A percentile compares a stretch with the other conserved stretches of the same genome.
Conservation (phyloP, 75 land plant genomes). For the Pinus albicaulis region DNA sequence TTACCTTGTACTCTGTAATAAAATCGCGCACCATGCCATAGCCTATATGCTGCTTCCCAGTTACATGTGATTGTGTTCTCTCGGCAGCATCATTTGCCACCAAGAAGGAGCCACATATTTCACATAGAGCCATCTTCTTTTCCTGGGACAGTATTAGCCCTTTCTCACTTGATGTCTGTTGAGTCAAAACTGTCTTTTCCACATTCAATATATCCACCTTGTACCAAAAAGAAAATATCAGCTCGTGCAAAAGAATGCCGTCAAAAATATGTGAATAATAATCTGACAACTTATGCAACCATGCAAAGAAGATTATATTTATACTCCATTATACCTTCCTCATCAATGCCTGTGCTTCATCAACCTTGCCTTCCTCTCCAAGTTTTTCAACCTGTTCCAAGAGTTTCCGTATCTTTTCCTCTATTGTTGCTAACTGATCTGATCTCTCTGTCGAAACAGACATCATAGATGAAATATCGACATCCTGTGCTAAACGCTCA, state of each 20-base stretch:
- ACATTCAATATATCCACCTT: conserved; percentile 82
- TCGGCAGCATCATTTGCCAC: conserved; percentile 97
- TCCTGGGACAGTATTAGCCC: conserved; percentile 68
- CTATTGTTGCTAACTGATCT: conserved; percentile 77
- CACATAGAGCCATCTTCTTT: conserved; percentile 94
- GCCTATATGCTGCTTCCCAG: conserved; percentile 95
- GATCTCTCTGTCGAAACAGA: conserved; percentile 79
- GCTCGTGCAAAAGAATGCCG: neutral
- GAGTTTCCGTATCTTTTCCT: conserved; percentile 87
- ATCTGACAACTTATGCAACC: conserved; percentile 1
- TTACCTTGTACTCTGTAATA: conserved; percentile 67
- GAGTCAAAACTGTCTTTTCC: conserved; percentile 73
- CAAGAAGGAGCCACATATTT: conserved; percentile 89
- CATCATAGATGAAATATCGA: conserved; percentile 46
- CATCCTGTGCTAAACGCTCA: conserved; percentile 86
- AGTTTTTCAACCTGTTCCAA: conserved; percentile 84
- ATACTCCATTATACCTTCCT: conserved; percentile 56
- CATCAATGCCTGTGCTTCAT: conserved; percentile 97
- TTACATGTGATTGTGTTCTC: conserved; percentile 91
- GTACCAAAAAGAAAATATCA: conserved; percentile 5
- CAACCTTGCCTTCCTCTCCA: conserved; percentile 96
- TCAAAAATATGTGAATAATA: neutral
- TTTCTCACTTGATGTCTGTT: conserved; percentile 62
- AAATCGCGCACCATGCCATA: conserved; percentile 92
- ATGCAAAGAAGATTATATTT: neutral